A percentile compares a stretch with the other conserved stretches of the same genome.
These are phyloP conservation scores for Penicillium paxilli DNA, from an alignment of 495 filamentous ascomycete genomes.

Conservation along the genomic window DNA sequence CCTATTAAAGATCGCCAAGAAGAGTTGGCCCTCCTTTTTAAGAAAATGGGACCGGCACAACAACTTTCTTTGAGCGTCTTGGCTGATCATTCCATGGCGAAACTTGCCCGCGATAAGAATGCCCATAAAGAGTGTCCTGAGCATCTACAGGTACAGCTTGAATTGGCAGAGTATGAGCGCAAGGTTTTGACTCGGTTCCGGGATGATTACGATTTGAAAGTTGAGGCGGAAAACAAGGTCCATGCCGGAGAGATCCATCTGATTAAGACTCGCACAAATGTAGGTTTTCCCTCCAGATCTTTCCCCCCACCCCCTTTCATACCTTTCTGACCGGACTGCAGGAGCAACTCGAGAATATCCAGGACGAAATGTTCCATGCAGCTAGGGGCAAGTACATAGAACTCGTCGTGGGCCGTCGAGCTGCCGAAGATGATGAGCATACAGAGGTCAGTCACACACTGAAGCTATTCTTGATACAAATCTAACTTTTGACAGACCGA, in stretches of 20 bases:
- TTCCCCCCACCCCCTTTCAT: background rate
- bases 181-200: constrained; percentile 21
- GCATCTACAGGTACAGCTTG: constrained; percentile 30
- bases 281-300: constrained; percentile 24
- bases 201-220: constrained; percentile 29
- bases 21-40: constrained; percentile 43
- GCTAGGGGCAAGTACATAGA: constrained; percentile 44
- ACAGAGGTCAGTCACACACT: constrained; percentile 34
- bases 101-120: constrained; percentile 40
- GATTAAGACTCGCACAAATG: constrained; percentile 28
- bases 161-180: constrained; percentile 18
- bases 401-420: constrained; percentile 36
- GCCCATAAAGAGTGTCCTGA: constrained; percentile 45
- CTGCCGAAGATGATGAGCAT: constrained; percentile 50
- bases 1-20: constrained; percentile 42
- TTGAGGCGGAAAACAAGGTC: constrained; percentile 27
- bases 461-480: background rate
- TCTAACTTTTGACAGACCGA: constrained; percentile 35
- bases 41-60: constrained; percentile 42
- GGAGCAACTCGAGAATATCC: constrained; percentile 26
- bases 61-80: constrained; percentile 38
- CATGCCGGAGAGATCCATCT: constrained; percentile 27
- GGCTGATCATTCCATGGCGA: constrained; percentile 39
- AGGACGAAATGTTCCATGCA: constrained; percentile 39
- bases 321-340: constrained; percentile 17